A percentile compares a stretch with the other conserved stretches of the same genome.
Evolutionary conservation across 192 early-diverging fungal species (phyloP).

Genomic region (Neocallimastix lanati): DNA sequence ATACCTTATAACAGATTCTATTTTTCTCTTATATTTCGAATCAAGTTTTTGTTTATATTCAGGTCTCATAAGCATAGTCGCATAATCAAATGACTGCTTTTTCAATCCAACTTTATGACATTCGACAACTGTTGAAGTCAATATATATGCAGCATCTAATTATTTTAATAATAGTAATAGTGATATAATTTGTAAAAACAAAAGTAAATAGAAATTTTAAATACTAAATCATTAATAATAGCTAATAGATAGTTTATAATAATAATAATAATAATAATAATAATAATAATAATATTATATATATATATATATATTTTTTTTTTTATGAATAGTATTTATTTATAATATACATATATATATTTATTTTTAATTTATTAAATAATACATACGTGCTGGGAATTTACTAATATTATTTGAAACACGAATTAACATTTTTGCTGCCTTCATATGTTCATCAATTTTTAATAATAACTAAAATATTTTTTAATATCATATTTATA

Average conservation of each 20-base stretch:
- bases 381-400: slow-evolving; percentile 21
- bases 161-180: no score
- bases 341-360: no score
- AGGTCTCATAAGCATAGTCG: slow-evolving; percentile 36
- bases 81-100: slow-evolving; percentile 27
- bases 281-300: no score
- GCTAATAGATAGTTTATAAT: no score
- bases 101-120: slow-evolving; percentile 31
- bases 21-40: slow-evolving; percentile 30
- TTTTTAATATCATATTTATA: no score
- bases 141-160: slow-evolving; percentile 22
- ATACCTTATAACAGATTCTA: slow-evolving; percentile 32
- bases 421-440: slow-evolving; percentile 31
- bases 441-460: slow-evolving; percentile 23
- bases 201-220: no score
- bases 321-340: no score
- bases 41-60: slow-evolving; percentile 32
- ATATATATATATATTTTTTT: no score
- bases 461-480: slow-evolving; percentile 18
- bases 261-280: no score
- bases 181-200: no score
- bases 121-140: slow-evolving; percentile 39
- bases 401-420: slow-evolving; percentile 31
- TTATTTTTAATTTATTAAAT: no score
- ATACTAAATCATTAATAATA: no score